phyloP scores from a whole-genome alignment of 129 eudicot species.

The Calendula officinalis region DNA sequence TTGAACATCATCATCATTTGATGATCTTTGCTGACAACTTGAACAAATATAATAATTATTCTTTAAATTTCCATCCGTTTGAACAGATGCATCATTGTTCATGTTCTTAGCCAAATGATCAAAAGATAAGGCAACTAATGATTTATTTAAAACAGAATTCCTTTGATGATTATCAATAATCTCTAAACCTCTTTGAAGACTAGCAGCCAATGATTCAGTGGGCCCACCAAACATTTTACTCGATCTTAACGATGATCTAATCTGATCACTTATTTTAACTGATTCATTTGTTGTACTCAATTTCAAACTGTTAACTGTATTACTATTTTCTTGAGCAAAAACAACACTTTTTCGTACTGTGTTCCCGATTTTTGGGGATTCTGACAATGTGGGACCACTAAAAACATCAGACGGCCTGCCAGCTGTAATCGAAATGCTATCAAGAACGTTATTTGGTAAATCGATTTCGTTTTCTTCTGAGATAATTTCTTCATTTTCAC shows the following conservation, averaged over 20 bases:
- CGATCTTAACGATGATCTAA: slow-evolving; percentile 67
- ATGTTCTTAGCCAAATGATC: slow-evolving; percentile 80
- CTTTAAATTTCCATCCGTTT: slow-evolving; percentile 32
- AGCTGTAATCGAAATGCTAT: slow-evolving; percentile 45
- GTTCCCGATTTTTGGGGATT: slow-evolving; percentile 73
- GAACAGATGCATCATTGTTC: slow-evolving; percentile 61
- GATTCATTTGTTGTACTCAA: slow-evolving; percentile 42
- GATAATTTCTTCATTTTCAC: slow-evolving; percentile 61
- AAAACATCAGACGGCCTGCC: slow-evolving; percentile 54
- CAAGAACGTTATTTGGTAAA: neutral
- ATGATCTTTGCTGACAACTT: slow-evolving; percentile 53
- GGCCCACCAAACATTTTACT: slow-evolving; percentile 66
- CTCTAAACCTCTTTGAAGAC: slow-evolving; percentile 82
- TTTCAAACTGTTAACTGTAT: slow-evolving; percentile 38
- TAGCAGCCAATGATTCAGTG: slow-evolving; percentile 85
- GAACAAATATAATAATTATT: slow-evolving; percentile 44
- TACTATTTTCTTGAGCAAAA: slow-evolving; percentile 18
- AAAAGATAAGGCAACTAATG: slow-evolving; percentile 80
- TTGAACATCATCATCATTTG: slow-evolving; percentile 33
- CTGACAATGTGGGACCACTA: slow-evolving; percentile 66
- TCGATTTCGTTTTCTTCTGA: slow-evolving; percentile 33
- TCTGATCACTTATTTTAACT: slow-evolving; percentile 39
- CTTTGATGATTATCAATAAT: slow-evolving; percentile 79
- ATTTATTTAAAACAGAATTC: slow-evolving; percentile 53
- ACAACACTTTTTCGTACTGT: slow-evolving; percentile 45